phyloP scores from a whole-genome alignment of 2,329 filamentous ascomycete species.

The Xylariaceae sp. region DNA sequence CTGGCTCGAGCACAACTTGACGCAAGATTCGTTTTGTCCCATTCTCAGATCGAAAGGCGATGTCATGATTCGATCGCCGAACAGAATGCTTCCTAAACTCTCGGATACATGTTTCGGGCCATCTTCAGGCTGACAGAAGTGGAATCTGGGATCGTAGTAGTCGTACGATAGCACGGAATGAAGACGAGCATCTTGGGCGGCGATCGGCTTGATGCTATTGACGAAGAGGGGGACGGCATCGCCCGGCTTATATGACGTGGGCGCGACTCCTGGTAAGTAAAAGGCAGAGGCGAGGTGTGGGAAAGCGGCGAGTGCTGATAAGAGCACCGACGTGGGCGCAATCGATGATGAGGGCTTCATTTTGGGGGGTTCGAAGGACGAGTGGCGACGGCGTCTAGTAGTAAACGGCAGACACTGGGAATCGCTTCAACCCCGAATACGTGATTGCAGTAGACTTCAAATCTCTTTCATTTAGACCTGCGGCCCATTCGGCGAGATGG shows the following conservation, averaged over 20 bases:
- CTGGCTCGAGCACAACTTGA: conserved; percentile 64
- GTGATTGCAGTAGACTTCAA: neutral
- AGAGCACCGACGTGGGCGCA: conserved; percentile 44
- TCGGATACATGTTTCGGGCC: conserved; percentile 78
- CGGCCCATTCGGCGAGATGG: neutral
- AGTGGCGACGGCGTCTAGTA: conserved; percentile 2
- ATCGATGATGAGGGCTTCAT: conserved; percentile 45
- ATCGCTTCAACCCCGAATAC: neutral
- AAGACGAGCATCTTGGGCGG: conserved; percentile 72
- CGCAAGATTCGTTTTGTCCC: conserved; percentile 82
- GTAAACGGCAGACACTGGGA: neutral
- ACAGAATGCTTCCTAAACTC: conserved; percentile 90
- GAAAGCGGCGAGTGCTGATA: conserved; percentile 46
- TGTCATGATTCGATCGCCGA: conserved; percentile 95
- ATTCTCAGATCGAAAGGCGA: conserved; percentile 88
- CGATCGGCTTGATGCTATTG: conserved; percentile 84
- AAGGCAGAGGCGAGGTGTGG: conserved; percentile 65
- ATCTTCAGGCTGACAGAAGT: conserved; percentile 76
- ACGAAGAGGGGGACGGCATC: conserved; percentile 83
- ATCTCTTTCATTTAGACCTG: neutral
- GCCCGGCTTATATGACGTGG: conserved; percentile 79
- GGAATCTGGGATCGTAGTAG: conserved; percentile 85
- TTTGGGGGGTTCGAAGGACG: conserved; percentile 9
- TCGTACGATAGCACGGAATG: conserved; percentile 94
- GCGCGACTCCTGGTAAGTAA: conserved; percentile 93